Conservation (phyloP, 768 basidiomycete species). For the Imleria badia region DNA sequence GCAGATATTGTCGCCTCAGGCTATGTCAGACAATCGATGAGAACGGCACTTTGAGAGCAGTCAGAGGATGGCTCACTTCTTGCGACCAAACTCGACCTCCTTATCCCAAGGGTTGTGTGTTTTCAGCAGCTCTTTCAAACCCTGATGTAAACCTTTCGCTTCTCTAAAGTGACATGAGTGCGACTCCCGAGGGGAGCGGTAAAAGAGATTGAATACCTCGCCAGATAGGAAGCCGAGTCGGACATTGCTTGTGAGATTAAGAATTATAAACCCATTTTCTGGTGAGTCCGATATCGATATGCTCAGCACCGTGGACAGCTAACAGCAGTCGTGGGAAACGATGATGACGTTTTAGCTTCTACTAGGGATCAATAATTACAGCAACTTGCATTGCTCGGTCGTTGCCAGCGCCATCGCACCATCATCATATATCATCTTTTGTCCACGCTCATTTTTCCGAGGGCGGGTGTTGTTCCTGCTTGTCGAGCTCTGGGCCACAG, state of each 20-base stretch:
- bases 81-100: slow-evolving; percentile 83
- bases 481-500: too few species aligned
- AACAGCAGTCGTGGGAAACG: slow-evolving; percentile 25
- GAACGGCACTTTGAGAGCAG: slow-evolving; percentile 6
- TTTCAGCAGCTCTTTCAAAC: slow-evolving; percentile 73
- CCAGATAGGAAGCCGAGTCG: slow-evolving; percentile 40
- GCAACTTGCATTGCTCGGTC: not conserved
- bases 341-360: not conserved
- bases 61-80: slow-evolving; percentile 60
- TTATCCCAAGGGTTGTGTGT: slow-evolving; percentile 77
- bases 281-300: slow-evolving; percentile 15
- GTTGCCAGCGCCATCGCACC: not conserved
- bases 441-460: not conserved
- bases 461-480: too few species aligned
- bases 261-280: slow-evolving; percentile 28
- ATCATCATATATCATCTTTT: not conserved
- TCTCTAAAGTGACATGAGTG: slow-evolving; percentile 49
- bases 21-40: slow-evolving; percentile 36
- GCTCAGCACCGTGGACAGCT: slow-evolving; percentile 7
- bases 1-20: slow-evolving; percentile 68
- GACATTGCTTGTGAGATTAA: slow-evolving; percentile 32
- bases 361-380: not conserved
- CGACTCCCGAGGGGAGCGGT: slow-evolving; percentile 1
- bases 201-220: slow-evolving; percentile 27
- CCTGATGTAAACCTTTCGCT: slow-evolving; percentile 72